Base-by-base conservation (phyloP, 148 eudicot genomes). In the Silene latifolia region DNA sequence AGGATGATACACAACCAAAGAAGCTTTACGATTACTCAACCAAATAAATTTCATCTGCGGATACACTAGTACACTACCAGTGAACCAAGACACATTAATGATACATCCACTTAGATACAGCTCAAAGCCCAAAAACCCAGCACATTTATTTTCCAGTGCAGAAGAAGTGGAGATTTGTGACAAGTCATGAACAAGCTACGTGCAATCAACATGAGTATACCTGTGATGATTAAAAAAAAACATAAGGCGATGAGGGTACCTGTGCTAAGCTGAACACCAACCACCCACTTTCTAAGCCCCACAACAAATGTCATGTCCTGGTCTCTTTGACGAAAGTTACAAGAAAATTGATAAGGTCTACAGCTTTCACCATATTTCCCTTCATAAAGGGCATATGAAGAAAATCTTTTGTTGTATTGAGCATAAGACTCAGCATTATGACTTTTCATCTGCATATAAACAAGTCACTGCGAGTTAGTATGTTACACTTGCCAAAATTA, bases 361-460 rank as follows among this genome's bases (percentile, higher is more conserved):
- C 73, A 75, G 67, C 47, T 87, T 53, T 87, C 72, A 74, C 88
- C 76, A 79, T 80, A 53, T 76, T 83, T 88, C 72, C 98, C 96
- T 78, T 92, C 94, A 78, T 80, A 95, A 32, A 92, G 83, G n/a
- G 96, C 98, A 82, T 90, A 95, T 69, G 93, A 77, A 74, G 98
- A 92, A 67, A 68, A 83, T 27, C 67, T 89, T 82, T 92, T 95
- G 83, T 85, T 82, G 80, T 76, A 92, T 48, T 84, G 74, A 68
- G 88, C 91, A 80, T 86, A 85, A 66, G 87, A 77, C 82, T 89
- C 91, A 10, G 67, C 24, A 15, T 80, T 80, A 72, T 88, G 85
- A 72, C 79, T 79, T 85, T 88, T 92, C 81, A 95, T 85, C 98
- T 95, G 93, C 80, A 83, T 29, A 66, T 32, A 48, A 54, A 80